These are phyloP conservation scores for Sclerotinia sclerotiorum DNA, from an alignment of 2,329 filamentous ascomycete species.

Conservation along the genomic window DNA sequence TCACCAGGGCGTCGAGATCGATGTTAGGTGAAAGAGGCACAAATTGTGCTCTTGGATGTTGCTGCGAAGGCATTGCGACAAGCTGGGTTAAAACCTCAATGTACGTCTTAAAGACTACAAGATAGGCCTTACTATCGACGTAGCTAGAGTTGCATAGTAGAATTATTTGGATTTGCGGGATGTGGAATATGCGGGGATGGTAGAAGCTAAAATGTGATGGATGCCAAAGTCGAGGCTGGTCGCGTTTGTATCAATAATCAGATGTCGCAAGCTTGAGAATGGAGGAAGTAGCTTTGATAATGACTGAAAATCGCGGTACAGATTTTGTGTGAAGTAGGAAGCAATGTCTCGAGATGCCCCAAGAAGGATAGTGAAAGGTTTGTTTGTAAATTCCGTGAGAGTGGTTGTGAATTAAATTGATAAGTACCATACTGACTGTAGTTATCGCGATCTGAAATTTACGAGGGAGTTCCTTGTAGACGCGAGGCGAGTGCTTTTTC, in stretches of 20 bases:
- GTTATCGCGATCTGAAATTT: slow-evolving; percentile 4
- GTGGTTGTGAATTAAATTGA: background rate
- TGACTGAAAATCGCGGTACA: background rate
- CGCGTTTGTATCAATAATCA: slow-evolving; percentile 4
- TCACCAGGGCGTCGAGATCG: slow-evolving; percentile 73
- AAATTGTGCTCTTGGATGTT: slow-evolving; percentile 83
- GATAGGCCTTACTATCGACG: background rate
- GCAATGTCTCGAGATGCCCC: background rate
- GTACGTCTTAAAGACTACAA: background rate
- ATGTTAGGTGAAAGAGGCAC: slow-evolving; percentile 87
- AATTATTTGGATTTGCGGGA: too few species aligned
- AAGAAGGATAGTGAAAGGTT: background rate
- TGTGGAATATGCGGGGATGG: background rate
- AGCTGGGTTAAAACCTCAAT: background rate
- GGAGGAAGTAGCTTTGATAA: background rate
- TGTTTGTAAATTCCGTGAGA: background rate
- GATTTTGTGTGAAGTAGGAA: background rate
- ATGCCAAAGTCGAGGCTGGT: background rate
- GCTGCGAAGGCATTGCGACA: slow-evolving; percentile 66
- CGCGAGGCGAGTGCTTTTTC: slow-evolving; percentile 7
- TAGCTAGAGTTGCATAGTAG: background rate
- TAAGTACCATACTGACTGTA: too few species aligned
- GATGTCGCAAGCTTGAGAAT: background rate
- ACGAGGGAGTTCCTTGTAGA: background rate
- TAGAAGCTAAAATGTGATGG: background rate